These are phyloP conservation scores for Scalesia atractyloides DNA, from an alignment of 129 eudicot genomes.

Conservation along the genomic window DNA sequence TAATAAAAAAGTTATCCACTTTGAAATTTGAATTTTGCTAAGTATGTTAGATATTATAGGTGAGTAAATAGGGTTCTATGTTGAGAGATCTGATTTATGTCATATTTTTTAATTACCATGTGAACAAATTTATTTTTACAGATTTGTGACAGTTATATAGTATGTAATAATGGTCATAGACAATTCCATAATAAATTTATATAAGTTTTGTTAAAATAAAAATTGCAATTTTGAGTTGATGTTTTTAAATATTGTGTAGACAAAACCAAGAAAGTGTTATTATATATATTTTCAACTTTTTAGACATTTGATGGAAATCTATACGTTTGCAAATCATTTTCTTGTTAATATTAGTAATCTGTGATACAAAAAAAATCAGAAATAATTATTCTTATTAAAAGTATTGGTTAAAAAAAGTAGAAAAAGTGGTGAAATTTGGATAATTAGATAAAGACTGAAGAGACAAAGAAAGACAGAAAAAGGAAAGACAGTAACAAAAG, in stretches of 20 bases:
- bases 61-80: too few relatives aligned
- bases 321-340: too few relatives aligned
- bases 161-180: background rate
- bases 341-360: too few relatives aligned
- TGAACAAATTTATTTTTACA: background rate
- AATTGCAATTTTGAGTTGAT: background rate
- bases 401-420: background rate
- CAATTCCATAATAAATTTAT: too few relatives aligned
- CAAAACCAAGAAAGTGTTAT: too few relatives aligned
- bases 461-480: slow-evolving; percentile 30
- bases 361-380: too few relatives aligned
- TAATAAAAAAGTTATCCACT: too few relatives aligned
- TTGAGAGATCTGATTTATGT: background rate
- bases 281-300: too few relatives aligned
- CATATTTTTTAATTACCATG: background rate
- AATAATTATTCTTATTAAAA: background rate
- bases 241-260: background rate
- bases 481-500: slow-evolving; percentile 38
- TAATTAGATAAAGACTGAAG: slow-evolving; percentile 17
- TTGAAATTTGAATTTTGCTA: too few relatives aligned
- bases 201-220: too few relatives aligned
- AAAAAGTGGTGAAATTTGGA: slow-evolving; percentile 16
- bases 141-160: background rate
- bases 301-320: too few relatives aligned
- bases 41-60: too few relatives aligned